Evolutionary conservation across 441 rosid species (phyloP).

Genomic region (Brassica balearica): DNA sequence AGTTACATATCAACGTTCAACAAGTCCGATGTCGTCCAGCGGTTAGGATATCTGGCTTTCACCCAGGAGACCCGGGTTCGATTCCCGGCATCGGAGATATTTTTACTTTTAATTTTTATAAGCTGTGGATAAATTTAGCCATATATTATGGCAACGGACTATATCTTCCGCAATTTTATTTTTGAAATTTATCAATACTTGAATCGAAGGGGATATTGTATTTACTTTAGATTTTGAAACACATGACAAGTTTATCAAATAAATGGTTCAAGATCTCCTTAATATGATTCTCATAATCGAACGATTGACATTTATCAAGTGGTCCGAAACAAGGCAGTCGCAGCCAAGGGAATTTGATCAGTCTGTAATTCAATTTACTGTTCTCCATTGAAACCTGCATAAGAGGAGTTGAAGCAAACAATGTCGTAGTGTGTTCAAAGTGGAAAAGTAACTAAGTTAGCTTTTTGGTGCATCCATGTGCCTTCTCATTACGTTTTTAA

Average conservation of each 20-base stretch:
- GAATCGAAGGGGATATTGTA: conserved; percentile 5
- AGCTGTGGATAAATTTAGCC: no score
- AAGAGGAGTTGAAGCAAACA: conserved; percentile 18
- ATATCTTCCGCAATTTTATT: neutral
- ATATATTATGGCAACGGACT: neutral
- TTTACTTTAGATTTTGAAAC: conserved; percentile 21
- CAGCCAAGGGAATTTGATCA: neutral
- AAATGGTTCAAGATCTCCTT: neutral
- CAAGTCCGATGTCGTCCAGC: conserved; percentile 78
- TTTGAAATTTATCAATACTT: conserved; percentile 2
- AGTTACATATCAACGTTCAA: neutral
- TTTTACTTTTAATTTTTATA: neutral
- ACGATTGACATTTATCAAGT: conserved; percentile 23
- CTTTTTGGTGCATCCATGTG: no score
- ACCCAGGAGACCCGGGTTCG: conserved; percentile 91
- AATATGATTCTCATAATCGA: conserved; percentile 23
- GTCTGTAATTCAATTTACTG: conserved; percentile 9
- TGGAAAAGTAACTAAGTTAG: no score
- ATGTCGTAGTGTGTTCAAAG: neutral
- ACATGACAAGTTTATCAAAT: conserved; percentile 20
- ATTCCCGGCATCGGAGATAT: conserved; percentile 70
- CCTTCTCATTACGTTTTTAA: no score
- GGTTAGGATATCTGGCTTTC: conserved; percentile 87
- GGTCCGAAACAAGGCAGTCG: conserved; percentile 8
- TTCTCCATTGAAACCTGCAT: conserved; percentile 31